Percentiles rank a stretch among this genome's conserved stretches.
Conservation (phyloP, 495 filamentous ascomycete genomes). For the Talaromyces proteolyticus region DNA sequence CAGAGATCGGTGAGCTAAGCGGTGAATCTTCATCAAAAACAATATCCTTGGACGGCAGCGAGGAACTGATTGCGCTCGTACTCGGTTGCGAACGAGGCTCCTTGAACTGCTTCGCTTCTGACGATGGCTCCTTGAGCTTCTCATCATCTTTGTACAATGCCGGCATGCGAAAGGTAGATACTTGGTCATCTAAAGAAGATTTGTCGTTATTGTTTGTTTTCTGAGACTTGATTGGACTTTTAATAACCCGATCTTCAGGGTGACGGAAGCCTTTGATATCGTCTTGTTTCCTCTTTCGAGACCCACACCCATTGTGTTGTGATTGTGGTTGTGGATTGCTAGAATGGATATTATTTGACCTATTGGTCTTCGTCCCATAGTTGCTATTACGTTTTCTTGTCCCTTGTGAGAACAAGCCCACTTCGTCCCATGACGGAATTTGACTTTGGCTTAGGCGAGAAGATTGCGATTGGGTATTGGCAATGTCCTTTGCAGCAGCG, state of each 20-base stretch:
- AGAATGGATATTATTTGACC: too few species aligned
- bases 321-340: too few species aligned
- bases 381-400: too few species aligned
- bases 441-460: too few species aligned
- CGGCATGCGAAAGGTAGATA: constrained; percentile 1
- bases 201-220: not conserved
- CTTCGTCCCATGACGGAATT: too few species aligned
- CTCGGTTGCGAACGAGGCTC: constrained; percentile 14
- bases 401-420: too few species aligned
- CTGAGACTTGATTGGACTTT: constrained; percentile 12
- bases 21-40: constrained; percentile 19
- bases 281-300: not conserved
- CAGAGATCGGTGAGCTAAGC: constrained; percentile 12
- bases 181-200: not conserved
- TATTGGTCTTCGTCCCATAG: too few species aligned
- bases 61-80: constrained; percentile 16
- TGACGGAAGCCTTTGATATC: constrained; percentile 18
- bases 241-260: constrained; percentile 17
- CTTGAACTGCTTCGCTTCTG: constrained; percentile 14
- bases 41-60: constrained; percentile 9
- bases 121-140: not conserved
- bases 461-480: too few species aligned
- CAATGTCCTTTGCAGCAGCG: too few species aligned
- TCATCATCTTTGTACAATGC: not conserved
- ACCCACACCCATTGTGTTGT: not conserved